A percentile compares a stretch with the other conserved stretches of the same genome.
phyloP scores from a whole-genome alignment of 75 land plant genomes.

The Pinus taeda region DNA sequence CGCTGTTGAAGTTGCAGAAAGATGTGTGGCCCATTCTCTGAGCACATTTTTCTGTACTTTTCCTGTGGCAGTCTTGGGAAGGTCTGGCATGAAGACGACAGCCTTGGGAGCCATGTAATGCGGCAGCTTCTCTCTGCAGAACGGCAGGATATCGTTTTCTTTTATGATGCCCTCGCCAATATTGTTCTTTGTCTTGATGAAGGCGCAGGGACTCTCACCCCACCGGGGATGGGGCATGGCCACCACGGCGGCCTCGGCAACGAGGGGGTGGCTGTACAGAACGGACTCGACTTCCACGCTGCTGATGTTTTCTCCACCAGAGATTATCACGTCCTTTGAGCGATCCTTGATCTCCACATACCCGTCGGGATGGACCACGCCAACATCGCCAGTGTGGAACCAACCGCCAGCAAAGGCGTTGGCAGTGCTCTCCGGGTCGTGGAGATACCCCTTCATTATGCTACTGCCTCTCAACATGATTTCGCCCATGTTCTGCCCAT shows the following conservation, averaged over 20 bases:
- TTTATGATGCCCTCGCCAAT: background rate
- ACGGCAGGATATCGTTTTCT: constrained; percentile 11
- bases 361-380: constrained; percentile 56
- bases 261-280: constrained; percentile 9
- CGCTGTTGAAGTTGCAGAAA: background rate
- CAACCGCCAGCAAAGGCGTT: constrained; percentile 49
- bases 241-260: constrained; percentile 71
- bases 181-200: constrained; percentile 40
- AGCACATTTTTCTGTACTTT: constrained; percentile 28
- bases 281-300: too few species aligned
- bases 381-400: constrained; percentile 29
- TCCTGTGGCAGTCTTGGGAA: constrained; percentile 35
- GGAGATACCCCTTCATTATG: constrained; percentile 47
- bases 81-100: constrained; percentile 8
- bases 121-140: constrained; percentile 26
- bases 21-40: constrained; percentile 23
- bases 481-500: constrained; percentile 28
- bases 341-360: constrained; percentile 54
- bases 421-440: constrained; percentile 15
- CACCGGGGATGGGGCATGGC: constrained; percentile 35
- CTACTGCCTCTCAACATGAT: constrained; percentile 24
- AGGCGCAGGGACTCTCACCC: constrained; percentile 53
- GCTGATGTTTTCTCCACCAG: too few species aligned
- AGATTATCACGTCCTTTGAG: too few species aligned
- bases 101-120: constrained; percentile 24